Percentiles rank a stretch among this genome's conserved stretches.
phyloP scores from a whole-genome alignment of 108 stramenopile genomes.

The Nitzschia sp. region DNA sequence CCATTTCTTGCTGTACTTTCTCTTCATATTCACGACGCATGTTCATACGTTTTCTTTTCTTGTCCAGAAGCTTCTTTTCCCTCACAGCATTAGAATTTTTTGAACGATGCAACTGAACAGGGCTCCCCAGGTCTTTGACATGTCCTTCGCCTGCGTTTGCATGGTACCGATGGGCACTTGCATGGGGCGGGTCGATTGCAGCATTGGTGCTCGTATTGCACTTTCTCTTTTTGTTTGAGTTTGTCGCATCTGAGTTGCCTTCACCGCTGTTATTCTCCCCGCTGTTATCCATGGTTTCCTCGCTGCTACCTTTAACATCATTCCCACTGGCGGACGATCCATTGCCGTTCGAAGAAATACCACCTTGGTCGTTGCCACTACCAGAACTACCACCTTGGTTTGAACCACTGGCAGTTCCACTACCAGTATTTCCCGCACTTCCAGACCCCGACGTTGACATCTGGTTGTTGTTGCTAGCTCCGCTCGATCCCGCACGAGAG shows the following conservation, averaged over 20 bases:
- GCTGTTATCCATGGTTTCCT: slow-evolving; percentile 29
- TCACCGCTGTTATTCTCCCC: slow-evolving; percentile 24
- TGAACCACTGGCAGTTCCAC: slow-evolving; percentile 45
- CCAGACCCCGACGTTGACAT: slow-evolving; percentile 42
- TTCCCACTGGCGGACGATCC: slow-evolving; percentile 43
- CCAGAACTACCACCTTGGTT: slow-evolving; percentile 47
- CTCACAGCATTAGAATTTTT: slow-evolving; percentile 24
- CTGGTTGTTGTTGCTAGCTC: slow-evolving; percentile 23
- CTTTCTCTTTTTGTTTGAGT: neutral
- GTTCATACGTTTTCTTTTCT: slow-evolving; percentile 75
- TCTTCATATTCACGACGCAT: slow-evolving; percentile 76
- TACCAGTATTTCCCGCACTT: slow-evolving; percentile 43
- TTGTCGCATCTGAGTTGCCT: slow-evolving; percentile 20
- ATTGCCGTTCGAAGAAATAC: slow-evolving; percentile 30
- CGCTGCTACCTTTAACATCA: slow-evolving; percentile 43
- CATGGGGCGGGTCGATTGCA: neutral
- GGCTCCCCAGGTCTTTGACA: neutral
- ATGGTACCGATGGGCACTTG: neutral
- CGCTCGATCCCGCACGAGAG: slow-evolving; percentile 25
- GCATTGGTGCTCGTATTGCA: neutral
- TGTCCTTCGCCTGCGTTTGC: neutral
- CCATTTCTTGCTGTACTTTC: slow-evolving; percentile 64
- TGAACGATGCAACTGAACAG: neutral
- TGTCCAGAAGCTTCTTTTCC: slow-evolving; percentile 56
- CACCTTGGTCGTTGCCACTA: slow-evolving; percentile 46